Evolutionary conservation across 371 early-diverging fungal genomes (phyloP), one percentile per base, ranked within the genome.

Genomic region (Blakeslea trispora): DNA sequence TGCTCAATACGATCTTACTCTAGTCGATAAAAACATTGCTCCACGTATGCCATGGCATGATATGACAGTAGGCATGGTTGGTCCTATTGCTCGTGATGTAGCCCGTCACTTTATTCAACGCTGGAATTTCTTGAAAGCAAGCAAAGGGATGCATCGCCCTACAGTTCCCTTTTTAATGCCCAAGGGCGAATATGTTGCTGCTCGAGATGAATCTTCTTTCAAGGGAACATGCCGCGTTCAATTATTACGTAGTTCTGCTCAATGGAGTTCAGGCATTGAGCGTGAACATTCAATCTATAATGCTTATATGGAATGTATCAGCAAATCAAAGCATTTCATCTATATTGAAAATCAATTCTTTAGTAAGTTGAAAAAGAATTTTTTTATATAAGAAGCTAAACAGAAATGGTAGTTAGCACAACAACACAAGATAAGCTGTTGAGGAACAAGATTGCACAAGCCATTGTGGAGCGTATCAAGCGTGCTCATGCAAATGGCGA

Each of bases 11-110:
- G 68, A 79, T 23, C 60, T 61, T n/a, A 74, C 79, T 5, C 50
- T 89, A 17, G 77, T 92, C 14, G 63, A 73, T 45, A 52, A 83
- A 37, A 55, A 69, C 35, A 61, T 68, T 10, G 81, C 77, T 10
- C 83, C 93, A n/a, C 86, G 96, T 45, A 91, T 97, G 94, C 95
- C 96, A 15, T 97, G 97, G 97, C 96, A 96, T 71, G 97, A 97
- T 57, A 83, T 95, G 31, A 83, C 86, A 6, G 73, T 88, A 55
- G 85, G 79, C 41, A 78, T 91, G 75, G 82, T 72, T 60, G 94
- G 93, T 3, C 85, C 80, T 48, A 79, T 89, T 19, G 93, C 92
- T 1, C 79, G 87, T 13, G 96, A 96, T 64, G 77, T 95, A 11
- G 89, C 92, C 0, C 82, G 91, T n/a, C 96, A 95, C 64, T 97